These are phyloP conservation scores for Calonectria naviculata DNA, from an alignment of 2,329 filamentous ascomycete species.

Conservation along the genomic window DNA sequence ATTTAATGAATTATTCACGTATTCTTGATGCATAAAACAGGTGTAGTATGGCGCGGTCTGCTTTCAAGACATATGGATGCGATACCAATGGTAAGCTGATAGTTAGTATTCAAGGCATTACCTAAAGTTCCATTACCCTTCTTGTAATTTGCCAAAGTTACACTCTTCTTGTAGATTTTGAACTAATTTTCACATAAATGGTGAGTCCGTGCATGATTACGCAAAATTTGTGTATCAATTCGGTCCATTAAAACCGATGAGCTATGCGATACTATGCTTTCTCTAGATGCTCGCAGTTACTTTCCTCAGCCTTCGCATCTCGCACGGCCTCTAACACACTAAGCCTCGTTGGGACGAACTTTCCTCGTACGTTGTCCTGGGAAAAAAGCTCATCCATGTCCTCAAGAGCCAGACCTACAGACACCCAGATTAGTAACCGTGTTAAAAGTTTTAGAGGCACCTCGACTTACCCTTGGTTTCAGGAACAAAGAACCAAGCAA, in stretches of 20 bases:
- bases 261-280: background rate
- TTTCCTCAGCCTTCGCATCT: background rate
- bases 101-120: too few species aligned
- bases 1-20: too few species aligned
- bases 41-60: too few species aligned
- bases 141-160: too few species aligned
- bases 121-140: too few species aligned
- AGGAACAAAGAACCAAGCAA: conserved; percentile 16
- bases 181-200: too few species aligned
- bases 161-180: too few species aligned
- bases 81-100: too few species aligned
- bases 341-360: conserved; percentile 6
- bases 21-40: too few species aligned
- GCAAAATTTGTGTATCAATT: background rate
- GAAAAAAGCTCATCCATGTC: conserved; percentile 21
- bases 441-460: background rate
- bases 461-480: conserved; percentile 12
- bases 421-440: background rate
- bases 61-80: too few species aligned
- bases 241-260: background rate
- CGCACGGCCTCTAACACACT: background rate
- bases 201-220: background rate
- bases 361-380: conserved; percentile 1
- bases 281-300: conserved; percentile 4
- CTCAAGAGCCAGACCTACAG: conserved; percentile 1